Evolutionary conservation across 2,329 filamentous ascomycete species (phyloP).

Genomic region (Penicillium janthinellum): DNA sequence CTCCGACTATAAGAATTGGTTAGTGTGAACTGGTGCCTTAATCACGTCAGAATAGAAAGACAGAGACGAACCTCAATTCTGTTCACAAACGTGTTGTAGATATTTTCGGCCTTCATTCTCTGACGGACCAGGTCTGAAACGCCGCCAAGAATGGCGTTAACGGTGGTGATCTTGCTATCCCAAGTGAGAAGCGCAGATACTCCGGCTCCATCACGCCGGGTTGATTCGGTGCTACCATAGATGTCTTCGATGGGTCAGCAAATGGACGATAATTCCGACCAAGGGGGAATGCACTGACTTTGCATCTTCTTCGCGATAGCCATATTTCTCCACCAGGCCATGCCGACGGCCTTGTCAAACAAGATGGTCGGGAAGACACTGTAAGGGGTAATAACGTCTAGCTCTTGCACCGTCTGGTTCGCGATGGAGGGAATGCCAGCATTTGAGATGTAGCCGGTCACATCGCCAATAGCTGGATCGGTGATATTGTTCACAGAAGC

Average conservation of each 20-base stretch:
- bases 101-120: constrained; percentile 41
- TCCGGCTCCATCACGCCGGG: constrained; percentile 42
- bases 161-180: constrained; percentile 50
- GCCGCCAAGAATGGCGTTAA: constrained; percentile 44
- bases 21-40: background rate
- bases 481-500: constrained; percentile 50
- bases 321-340: constrained; percentile 51
- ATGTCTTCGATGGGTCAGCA: constrained; percentile 19
- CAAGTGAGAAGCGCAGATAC: constrained; percentile 47
- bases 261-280: background rate
- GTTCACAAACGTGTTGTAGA: constrained; percentile 42
- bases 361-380: constrained; percentile 44
- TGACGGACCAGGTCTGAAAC: constrained; percentile 43
- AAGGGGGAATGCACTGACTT: constrained; percentile 30
- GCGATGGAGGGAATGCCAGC: constrained; percentile 47
- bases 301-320: constrained; percentile 49
- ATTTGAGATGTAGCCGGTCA: constrained; percentile 46
- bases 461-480: constrained; percentile 38
- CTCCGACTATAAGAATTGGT: constrained; percentile 3
- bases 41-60: too few species aligned
- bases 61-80: constrained; percentile 2
- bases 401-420: constrained; percentile 44
- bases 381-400: constrained; percentile 48
- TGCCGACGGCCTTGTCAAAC: constrained; percentile 42
- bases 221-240: constrained; percentile 48